A percentile compares a stretch with the other conserved stretches of the same genome.
These are phyloP conservation scores for Aphanomyces euteiches DNA, from an alignment of 352 stramenopile genomes.

Conservation along the genomic window DNA sequence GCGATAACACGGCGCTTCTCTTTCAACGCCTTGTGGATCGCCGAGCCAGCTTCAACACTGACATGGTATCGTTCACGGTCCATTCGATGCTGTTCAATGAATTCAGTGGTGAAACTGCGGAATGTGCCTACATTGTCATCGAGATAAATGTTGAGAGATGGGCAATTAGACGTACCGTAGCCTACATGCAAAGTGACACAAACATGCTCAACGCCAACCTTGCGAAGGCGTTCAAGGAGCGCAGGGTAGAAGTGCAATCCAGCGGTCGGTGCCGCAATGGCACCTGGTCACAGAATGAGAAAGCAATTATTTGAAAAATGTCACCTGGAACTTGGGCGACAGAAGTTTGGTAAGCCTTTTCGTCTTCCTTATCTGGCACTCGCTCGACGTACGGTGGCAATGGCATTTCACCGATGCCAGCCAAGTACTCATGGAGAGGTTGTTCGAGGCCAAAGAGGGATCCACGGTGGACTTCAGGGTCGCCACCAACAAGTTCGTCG, in stretches of 20 bases:
- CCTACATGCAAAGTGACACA: slow-evolving; percentile 26
- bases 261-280: slow-evolving; percentile 27
- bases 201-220: slow-evolving; percentile 22
- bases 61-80: slow-evolving; percentile 29
- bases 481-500: slow-evolving; percentile 21
- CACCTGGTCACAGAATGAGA: slow-evolving; percentile 5
- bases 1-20: slow-evolving; percentile 25
- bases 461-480: slow-evolving; percentile 23
- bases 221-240: slow-evolving; percentile 3
- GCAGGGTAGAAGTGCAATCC: slow-evolving; percentile 28
- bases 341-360: slow-evolving; percentile 27
- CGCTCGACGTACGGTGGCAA: slow-evolving; percentile 27
- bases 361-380: slow-evolving; percentile 30
- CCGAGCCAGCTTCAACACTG: slow-evolving; percentile 1
- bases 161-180: slow-evolving; percentile 6
- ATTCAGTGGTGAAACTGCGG: slow-evolving; percentile 27
- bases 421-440: slow-evolving; percentile 23
- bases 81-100: slow-evolving; percentile 30
- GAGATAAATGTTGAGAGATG: not conserved
- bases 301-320: not conserved
- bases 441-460: slow-evolving; percentile 13
- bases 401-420: slow-evolving; percentile 26
- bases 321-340: slow-evolving; percentile 16
- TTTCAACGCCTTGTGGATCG: slow-evolving; percentile 16
- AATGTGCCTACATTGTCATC: slow-evolving; percentile 10